A percentile compares a stretch with the other conserved stretches of the same genome.
Evolutionary conservation across 441 rosid species (phyloP).

Genomic region (Adansonia rubrostipa): DNA sequence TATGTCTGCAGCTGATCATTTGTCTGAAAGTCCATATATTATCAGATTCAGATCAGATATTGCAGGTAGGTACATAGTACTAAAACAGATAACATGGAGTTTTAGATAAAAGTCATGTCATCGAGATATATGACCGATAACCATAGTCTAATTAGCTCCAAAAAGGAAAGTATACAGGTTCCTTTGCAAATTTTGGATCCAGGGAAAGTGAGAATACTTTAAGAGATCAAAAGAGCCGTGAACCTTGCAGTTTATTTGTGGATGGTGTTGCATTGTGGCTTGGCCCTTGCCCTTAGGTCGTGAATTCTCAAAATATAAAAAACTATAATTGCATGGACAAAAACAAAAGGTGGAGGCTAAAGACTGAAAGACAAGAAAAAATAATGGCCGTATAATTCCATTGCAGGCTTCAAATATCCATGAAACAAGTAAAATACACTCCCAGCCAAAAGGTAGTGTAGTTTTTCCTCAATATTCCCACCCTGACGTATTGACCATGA

Average conservation of each 20-base stretch:
- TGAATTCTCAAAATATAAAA: background rate
- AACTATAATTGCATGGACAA: background rate
- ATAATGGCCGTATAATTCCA: conserved; percentile 26
- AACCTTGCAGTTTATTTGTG: conserved; percentile 6
- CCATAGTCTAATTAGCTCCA: background rate
- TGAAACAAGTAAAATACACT: background rate
- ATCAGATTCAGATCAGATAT: background rate
- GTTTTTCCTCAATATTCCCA: background rate
- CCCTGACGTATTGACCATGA: background rate
- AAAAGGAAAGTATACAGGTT: background rate
- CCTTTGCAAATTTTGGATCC: background rate
- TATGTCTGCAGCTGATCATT: background rate
- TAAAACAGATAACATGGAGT: background rate
- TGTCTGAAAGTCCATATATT: background rate
- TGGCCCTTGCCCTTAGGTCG: background rate
- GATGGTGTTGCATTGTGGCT: background rate
- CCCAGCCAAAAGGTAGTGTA: background rate
- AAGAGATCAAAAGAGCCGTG: background rate
- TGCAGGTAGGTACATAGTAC: too few species aligned
- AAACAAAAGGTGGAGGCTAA: background rate
- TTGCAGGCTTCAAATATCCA: conserved; percentile 8
- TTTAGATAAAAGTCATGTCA: background rate
- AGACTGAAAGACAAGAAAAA: background rate
- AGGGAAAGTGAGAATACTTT: background rate
- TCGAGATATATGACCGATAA: background rate